These are phyloP conservation scores for Epichloe baconii DNA, from an alignment of 2,329 filamentous ascomycete species.

Conservation along the genomic window DNA sequence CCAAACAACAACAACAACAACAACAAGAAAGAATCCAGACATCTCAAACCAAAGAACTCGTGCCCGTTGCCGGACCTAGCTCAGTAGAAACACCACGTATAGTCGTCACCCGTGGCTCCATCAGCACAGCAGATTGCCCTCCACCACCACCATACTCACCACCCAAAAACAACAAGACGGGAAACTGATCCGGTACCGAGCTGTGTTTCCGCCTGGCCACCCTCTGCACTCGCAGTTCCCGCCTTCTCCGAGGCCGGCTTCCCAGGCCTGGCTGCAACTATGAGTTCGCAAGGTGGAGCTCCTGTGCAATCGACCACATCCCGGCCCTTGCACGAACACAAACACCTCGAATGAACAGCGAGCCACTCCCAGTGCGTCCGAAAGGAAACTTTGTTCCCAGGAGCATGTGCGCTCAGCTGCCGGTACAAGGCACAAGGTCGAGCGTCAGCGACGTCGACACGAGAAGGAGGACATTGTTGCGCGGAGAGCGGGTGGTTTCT, in stretches of 20 bases:
- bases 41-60: not conserved
- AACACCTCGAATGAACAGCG: constrained; percentile 9
- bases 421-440: constrained; percentile 31
- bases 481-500: constrained; percentile 44
- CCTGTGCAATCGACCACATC: constrained; percentile 43
- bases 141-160: constrained; percentile 39
- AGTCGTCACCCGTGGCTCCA: not conserved
- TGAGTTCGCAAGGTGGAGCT: constrained; percentile 49
- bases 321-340: constrained; percentile 19
- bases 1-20: constrained; percentile 2
- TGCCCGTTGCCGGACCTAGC: not conserved
- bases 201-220: constrained; percentile 44
- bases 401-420: constrained; percentile 29
- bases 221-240: constrained; percentile 33
- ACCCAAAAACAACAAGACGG: constrained; percentile 23
- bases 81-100: not conserved
- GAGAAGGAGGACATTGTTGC: constrained; percentile 55
- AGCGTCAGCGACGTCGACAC: constrained; percentile 38
- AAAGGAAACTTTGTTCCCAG: constrained; percentile 31
- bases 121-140: constrained; percentile 25
- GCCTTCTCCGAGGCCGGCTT: constrained; percentile 46
- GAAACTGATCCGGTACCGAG: constrained; percentile 35
- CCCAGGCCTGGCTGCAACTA: constrained; percentile 49
- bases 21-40: not conserved
- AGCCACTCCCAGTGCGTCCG: constrained; percentile 28